A percentile compares a stretch with the other conserved stretches of the same genome.
Conservation (phyloP, 768 basidiomycete species). For the Ramaria rubella region DNA sequence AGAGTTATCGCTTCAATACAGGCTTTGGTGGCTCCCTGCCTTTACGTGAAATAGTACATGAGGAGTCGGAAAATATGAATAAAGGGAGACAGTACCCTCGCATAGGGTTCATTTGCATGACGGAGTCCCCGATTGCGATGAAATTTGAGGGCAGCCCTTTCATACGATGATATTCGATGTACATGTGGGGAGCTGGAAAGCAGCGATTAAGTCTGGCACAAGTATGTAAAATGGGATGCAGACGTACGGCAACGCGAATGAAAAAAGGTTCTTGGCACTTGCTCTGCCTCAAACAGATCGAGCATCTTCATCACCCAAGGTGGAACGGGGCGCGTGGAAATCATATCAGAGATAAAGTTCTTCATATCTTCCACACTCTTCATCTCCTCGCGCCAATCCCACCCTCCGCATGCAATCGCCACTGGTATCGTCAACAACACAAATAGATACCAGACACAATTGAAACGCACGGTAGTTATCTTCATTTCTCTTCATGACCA, state of each 20-base stretch:
- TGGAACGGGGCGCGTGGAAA: slow-evolving; percentile 18
- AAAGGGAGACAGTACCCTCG: slow-evolving; percentile 12
- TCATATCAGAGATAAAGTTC: slow-evolving; percentile 16
- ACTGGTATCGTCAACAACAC: slow-evolving; percentile 1
- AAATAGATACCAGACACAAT: neutral
- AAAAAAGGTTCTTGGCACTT: slow-evolving; percentile 13
- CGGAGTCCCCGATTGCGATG: slow-evolving; percentile 31
- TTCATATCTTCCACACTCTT: slow-evolving; percentile 9
- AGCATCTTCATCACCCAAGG: slow-evolving; percentile 24
- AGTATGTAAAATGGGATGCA: neutral
- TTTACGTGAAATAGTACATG: neutral
- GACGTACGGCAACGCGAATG: slow-evolving; percentile 18
- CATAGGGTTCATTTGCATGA: slow-evolving; percentile 24
- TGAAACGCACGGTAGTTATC: slow-evolving; percentile 12
- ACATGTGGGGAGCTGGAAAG: slow-evolving; percentile 18
- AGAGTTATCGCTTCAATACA: slow-evolving; percentile 18
- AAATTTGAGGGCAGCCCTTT: slow-evolving; percentile 28
- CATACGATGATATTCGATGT: slow-evolving; percentile 23
- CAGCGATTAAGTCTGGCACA: neutral
- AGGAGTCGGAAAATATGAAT: neutral
- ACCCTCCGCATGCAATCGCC: slow-evolving; percentile 7
- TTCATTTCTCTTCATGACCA: slow-evolving; percentile 16
- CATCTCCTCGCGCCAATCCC: neutral
- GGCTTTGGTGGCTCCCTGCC: slow-evolving; percentile 20
- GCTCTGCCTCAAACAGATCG: slow-evolving; percentile 23